Conservation (phyloP, 331 rosid species). For the Cydonia oblonga region DNA sequence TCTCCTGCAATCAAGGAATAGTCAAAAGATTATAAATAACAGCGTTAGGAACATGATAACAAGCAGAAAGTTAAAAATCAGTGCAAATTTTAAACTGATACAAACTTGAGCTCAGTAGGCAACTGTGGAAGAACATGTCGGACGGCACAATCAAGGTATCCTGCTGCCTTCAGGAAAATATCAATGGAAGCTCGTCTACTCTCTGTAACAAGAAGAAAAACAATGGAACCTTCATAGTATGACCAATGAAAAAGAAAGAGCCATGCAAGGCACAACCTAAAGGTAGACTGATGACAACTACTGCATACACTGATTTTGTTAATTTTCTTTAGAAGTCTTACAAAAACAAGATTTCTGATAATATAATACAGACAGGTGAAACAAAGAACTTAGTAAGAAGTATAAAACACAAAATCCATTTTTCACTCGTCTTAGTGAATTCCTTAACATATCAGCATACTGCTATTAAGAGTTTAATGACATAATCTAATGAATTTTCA, state of each 20-base stretch:
- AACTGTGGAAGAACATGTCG: constrained; percentile 85
- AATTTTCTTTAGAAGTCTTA: not conserved
- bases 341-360: not conserved
- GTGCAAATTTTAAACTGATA: constrained; percentile 5
- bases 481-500: not conserved
- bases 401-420: not conserved
- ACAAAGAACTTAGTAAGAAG: no score
- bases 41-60: constrained; percentile 7
- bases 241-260: not conserved
- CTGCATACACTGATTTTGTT: not conserved
- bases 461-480: not conserved
- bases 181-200: constrained; percentile 76
- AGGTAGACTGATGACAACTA: not conserved
- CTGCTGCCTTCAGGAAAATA: constrained; percentile 84
- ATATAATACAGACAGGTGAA: not conserved
- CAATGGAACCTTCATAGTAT: not conserved
- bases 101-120: constrained; percentile 73
- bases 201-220: constrained; percentile 45
- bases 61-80: not conserved
- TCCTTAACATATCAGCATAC: not conserved
- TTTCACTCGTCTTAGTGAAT: not conserved
- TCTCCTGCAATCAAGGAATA: constrained; percentile 48
- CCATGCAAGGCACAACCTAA: not conserved
- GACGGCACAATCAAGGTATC: constrained; percentile 92
- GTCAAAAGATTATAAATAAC: constrained; percentile 12